A percentile compares a stretch with the other conserved stretches of the same genome.
phyloP scores from a whole-genome alignment of 2,329 filamentous ascomycete species.

The Stachybotrys chlorohalonatus region DNA sequence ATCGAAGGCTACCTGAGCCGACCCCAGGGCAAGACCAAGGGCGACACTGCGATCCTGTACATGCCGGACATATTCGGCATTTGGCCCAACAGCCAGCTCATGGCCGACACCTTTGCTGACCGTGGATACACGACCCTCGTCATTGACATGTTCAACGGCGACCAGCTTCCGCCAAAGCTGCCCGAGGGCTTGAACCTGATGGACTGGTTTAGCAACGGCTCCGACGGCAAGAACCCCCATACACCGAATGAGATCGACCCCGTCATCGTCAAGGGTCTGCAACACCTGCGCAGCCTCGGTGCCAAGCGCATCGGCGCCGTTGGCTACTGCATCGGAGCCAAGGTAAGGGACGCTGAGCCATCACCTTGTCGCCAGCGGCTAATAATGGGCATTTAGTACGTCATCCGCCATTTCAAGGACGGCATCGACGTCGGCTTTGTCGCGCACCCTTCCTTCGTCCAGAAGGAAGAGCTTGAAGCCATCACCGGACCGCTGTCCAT shows the following conservation, averaged over 20 bases:
- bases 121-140: constrained; percentile 23
- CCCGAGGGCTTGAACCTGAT: constrained; percentile 15
- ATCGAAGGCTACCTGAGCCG: constrained; percentile 37
- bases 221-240: constrained; percentile 33
- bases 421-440: constrained; percentile 63
- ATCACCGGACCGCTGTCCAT: constrained; percentile 63
- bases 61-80: constrained; percentile 40
- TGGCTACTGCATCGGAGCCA: constrained; percentile 71
- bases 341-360: constrained; percentile 31
- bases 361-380: neutral
- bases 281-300: constrained; percentile 45
- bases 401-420: constrained; percentile 52
- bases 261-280: constrained; percentile 26
- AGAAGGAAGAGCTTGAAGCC: constrained; percentile 53
- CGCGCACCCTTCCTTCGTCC: constrained; percentile 71
- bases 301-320: constrained; percentile 53
- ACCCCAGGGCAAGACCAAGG: constrained; percentile 23
- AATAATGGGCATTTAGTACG: constrained; percentile 37
- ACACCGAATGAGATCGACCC: constrained; percentile 17
- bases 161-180: constrained; percentile 35
- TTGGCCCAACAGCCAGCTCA: constrained; percentile 29
- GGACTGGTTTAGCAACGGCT: constrained; percentile 25
- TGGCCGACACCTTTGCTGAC: constrained; percentile 26
- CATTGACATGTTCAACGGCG: constrained; percentile 22
- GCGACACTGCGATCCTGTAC: constrained; percentile 26